Evolutionary conservation across 306 rosid genomes (phyloP).

Genomic region (apple (Malus domestica)): ASM211411v1 NC_041802.1:278001-278500

Average conservation of each 20-base stretch:
- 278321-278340: constrained; percentile 23
- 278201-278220: constrained; percentile 37
- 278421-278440: not conserved
- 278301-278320: constrained; percentile 38
- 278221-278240: constrained; percentile 5
- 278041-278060: constrained; percentile 14
- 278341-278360: not conserved
- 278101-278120: constrained; percentile 29
- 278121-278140: constrained; percentile 43
- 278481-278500: not conserved
- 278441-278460: not conserved
- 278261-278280: not conserved
- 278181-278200: not conserved
- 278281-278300: constrained; percentile 19
- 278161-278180: too few relatives aligned
- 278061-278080: constrained; percentile 13
- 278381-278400: not conserved
- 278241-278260: not conserved
- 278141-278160: constrained; percentile 7
- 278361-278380: not conserved
- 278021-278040: constrained; percentile 22
- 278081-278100: constrained; percentile 15
- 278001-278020: constrained; percentile 63
- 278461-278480: not conserved
- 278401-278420: too few relatives aligned